These are phyloP conservation scores for Plantago rigida DNA, from an alignment of 305 asterid genomes.

Conservation along the genomic window DNA sequence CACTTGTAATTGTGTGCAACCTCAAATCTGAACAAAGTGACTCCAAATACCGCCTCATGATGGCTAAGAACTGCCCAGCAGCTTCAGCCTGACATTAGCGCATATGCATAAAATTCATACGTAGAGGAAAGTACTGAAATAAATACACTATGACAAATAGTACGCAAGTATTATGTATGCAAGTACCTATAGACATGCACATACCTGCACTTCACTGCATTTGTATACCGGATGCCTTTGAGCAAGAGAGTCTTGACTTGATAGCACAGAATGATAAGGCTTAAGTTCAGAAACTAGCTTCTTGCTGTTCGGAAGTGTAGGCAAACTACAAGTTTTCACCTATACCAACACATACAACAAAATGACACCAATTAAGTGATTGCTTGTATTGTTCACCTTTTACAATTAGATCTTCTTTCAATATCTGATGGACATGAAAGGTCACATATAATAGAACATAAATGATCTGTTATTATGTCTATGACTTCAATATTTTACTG, in stretches of 20 bases:
- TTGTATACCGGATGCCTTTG: conserved; percentile 65
- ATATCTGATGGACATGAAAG: background rate
- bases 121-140: conserved; percentile 3
- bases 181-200: background rate
- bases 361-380: conserved; percentile 16
- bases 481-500: too few relatives aligned
- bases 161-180: background rate
- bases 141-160: background rate
- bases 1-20: conserved; percentile 74
- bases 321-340: conserved; percentile 61
- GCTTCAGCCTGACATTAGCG: conserved; percentile 57
- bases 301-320: conserved; percentile 58
- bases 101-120: conserved; percentile 1
- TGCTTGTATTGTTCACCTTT: background rate
- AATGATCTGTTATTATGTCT: too few relatives aligned
- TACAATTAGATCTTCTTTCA: background rate
- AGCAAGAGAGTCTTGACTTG: conserved; percentile 41
- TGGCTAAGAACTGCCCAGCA: conserved; percentile 51
- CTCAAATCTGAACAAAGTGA: conserved; percentile 74
- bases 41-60: conserved; percentile 61
- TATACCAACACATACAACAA: conserved; percentile 29
- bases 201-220: conserved; percentile 76
- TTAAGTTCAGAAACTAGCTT: conserved; percentile 60
- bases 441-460: too few relatives aligned
- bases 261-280: conserved; percentile 54